Percentiles rank a stretch among this genome's conserved stretches.
Evolutionary conservation across 2,329 filamentous ascomycete genomes (phyloP).

Genomic region (Sclerotinia glacialis): DNA sequence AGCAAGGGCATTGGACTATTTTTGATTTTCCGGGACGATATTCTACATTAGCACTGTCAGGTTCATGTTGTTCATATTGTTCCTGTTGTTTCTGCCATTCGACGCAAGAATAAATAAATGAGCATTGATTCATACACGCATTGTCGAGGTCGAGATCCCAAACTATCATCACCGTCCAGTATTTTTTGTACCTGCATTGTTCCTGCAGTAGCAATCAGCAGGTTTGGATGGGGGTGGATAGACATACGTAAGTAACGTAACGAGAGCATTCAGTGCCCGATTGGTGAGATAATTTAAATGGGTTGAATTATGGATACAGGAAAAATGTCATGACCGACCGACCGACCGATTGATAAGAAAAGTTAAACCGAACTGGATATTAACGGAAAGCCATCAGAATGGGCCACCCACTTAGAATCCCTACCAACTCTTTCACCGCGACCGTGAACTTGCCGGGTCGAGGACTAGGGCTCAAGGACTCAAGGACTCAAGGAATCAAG

Average conservation of each 20-base stretch:
- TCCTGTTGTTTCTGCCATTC: neutral
- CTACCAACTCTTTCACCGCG: conserved; percentile 20
- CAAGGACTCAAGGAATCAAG: neutral
- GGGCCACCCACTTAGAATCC: conserved; percentile 15
- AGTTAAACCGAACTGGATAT: neutral
- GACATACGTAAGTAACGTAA: conserved; percentile 9
- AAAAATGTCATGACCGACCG: neutral
- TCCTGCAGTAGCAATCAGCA: conserved; percentile 32
- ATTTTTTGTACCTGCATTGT: conserved; percentile 36
- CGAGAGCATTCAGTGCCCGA: conserved; percentile 21
- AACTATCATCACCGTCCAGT: conserved; percentile 16
- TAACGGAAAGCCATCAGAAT: conserved; percentile 1
- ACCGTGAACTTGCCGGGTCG: conserved; percentile 9
- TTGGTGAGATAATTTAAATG: conserved; percentile 20
- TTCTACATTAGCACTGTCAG: neutral
- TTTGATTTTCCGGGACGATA: neutral
- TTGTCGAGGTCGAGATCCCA: conserved; percentile 10
- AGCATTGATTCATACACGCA: conserved; percentile 12
- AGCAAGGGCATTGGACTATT: neutral
- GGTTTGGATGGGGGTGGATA: neutral
- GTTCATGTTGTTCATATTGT: conserved; percentile 16
- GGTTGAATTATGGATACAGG: neutral
- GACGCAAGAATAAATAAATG: conserved; percentile 6
- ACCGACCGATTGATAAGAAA: conserved; percentile 19
- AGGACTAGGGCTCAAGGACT: neutral